Conservation (phyloP, 1,139 yeast species). For the Saccharomyces hybrid region DNA sequence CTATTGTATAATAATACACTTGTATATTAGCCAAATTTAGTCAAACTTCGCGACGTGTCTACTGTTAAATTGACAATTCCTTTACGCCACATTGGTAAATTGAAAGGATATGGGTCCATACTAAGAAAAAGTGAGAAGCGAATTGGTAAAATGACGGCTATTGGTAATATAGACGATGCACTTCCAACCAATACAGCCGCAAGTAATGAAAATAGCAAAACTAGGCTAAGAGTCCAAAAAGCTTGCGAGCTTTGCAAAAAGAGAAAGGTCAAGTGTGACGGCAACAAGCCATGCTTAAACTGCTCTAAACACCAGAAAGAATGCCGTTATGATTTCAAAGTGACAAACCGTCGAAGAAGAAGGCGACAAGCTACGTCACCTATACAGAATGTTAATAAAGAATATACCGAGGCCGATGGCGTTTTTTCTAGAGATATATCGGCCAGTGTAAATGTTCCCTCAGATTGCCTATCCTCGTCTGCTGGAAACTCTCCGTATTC, state of each 20-base stretch:
- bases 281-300: constrained; percentile 87
- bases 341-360: neutral
- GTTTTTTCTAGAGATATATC: neutral
- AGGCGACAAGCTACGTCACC: neutral
- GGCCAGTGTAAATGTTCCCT: neutral
- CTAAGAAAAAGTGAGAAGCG: neutral
- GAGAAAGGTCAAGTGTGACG: constrained; percentile 89
- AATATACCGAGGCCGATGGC: neutral
- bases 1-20: neutral
- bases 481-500: neutral
- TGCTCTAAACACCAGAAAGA: constrained; percentile 33
- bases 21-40: neutral
- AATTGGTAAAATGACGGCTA: neutral
- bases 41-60: neutral
- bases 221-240: constrained; percentile 54
- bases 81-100: neutral
- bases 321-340: neutral
- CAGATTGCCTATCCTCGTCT: neutral
- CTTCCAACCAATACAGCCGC: neutral
- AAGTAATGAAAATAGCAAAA: neutral
- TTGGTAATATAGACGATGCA: neutral
- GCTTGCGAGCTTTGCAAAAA: constrained; percentile 85
- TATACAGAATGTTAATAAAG: neutral
- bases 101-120: neutral
- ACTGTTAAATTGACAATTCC: neutral